A percentile compares a stretch with the other conserved stretches of the same genome.
Evolutionary conservation across 148 eudicot genomes (phyloP).

Genomic region (Rhododendron ferrugineum): DNA sequence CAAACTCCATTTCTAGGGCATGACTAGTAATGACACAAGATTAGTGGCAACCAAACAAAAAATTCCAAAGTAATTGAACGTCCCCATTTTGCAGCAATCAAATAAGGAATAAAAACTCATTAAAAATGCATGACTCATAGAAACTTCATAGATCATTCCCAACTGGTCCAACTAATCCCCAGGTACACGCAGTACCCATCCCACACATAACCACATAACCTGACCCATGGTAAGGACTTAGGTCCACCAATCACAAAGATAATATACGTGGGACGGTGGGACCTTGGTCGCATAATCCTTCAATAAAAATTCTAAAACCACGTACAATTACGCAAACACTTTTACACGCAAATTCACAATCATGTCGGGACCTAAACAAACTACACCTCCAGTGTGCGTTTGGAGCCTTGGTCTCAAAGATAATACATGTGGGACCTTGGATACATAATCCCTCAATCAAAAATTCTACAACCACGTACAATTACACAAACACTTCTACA

Average conservation of each 20-base stretch:
- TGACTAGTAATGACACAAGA: neutral
- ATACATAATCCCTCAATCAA: neutral
- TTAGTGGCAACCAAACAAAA: neutral
- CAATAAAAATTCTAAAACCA: neutral
- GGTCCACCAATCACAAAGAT: neutral
- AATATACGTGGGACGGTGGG: neutral
- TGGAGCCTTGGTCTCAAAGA: no score
- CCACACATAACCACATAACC: neutral
- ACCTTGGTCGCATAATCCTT: neutral
- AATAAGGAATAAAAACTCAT: neutral
- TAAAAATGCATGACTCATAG: neutral
- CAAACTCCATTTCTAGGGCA: neutral
- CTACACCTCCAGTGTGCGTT: neutral
- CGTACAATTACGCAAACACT: neutral
- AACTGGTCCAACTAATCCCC: neutral
- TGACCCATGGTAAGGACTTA: neutral
- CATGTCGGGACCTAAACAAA: neutral
- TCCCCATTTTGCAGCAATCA: neutral
- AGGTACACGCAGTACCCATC: neutral
- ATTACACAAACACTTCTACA: no score
- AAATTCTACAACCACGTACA: no score
- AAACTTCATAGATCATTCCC: neutral
- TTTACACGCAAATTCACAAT: neutral
- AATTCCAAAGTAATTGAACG: neutral
- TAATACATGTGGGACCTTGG: neutral